Percentiles rank a stretch among this genome's conserved stretches.
phyloP scores from a whole-genome alignment of 2,329 filamentous ascomycete genomes.

The Microdochium nivale region DNA sequence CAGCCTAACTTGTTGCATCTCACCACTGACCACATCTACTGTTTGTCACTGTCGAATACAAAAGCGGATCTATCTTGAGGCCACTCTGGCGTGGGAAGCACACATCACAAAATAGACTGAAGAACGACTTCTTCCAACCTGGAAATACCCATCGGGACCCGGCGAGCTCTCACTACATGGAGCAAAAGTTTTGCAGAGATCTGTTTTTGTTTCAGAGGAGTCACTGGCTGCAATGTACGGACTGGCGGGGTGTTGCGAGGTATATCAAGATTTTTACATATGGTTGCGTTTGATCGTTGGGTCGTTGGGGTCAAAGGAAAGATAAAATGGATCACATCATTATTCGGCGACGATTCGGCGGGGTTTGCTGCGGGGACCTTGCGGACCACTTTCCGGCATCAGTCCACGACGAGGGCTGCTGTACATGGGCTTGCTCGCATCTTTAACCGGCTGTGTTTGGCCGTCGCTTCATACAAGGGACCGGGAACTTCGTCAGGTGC shows the following conservation, averaged over 20 bases:
- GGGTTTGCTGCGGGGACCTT: too few species aligned
- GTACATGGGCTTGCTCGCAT: background rate
- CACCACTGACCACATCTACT: conserved; percentile 9
- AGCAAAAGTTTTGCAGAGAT: background rate
- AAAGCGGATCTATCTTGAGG: background rate
- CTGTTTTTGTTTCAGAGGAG: background rate
- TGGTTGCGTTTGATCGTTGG: background rate
- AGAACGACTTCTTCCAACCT: background rate
- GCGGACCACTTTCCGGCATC: background rate
- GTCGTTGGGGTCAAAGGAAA: background rate
- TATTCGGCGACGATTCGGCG: background rate
- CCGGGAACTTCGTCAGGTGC: background rate
- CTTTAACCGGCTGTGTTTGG: background rate
- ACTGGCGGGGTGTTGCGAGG: background rate
- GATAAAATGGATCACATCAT: background rate
- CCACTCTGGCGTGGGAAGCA: background rate
- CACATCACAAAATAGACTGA: background rate
- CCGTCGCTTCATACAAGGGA: background rate
- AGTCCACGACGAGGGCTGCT: background rate
- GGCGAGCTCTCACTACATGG: background rate
- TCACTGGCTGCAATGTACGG: conserved; percentile 1
- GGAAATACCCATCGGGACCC: background rate
- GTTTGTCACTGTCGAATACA: background rate
- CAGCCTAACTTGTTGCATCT: conserved; percentile 34
- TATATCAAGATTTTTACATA: conserved; percentile 1